Percentiles rank a stretch among this genome's conserved stretches.
Conservation (phyloP, 208 protist genomes). For the Tritrichomonas foetus region DNA sequence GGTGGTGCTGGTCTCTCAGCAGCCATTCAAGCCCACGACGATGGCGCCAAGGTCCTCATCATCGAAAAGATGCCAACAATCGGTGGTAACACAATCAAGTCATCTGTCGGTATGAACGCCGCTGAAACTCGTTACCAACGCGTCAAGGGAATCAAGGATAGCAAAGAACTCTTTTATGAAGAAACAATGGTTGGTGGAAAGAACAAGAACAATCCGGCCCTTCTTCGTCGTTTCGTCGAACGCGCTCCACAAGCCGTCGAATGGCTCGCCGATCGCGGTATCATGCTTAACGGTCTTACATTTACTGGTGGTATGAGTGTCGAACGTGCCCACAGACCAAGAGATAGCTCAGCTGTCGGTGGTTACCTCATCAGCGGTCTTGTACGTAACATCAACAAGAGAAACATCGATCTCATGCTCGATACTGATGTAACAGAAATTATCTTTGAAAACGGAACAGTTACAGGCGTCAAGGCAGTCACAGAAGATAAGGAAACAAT, state of each 20-base stretch:
- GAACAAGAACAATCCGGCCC: neutral
- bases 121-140: neutral
- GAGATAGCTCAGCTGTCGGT: neutral
- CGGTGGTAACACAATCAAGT: constrained; percentile 13
- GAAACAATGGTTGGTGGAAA: constrained; percentile 15
- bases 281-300: neutral
- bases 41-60: neutral
- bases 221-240: neutral
- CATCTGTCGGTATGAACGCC: constrained; percentile 11
- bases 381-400: neutral
- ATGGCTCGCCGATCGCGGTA: neutral
- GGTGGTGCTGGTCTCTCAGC: neutral
- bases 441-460: neutral
- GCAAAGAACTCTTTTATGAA: neutral
- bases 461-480: neutral
- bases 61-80: neutral
- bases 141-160: neutral
- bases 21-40: neutral
- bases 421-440: neutral
- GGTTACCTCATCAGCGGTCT: neutral
- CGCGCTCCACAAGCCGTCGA: neutral
- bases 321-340: neutral
- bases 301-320: neutral
- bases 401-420: neutral
- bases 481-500: neutral